phyloP scores from a whole-genome alignment of 2,329 filamentous ascomycete species.

The Colletotrichum siamense region DNA sequence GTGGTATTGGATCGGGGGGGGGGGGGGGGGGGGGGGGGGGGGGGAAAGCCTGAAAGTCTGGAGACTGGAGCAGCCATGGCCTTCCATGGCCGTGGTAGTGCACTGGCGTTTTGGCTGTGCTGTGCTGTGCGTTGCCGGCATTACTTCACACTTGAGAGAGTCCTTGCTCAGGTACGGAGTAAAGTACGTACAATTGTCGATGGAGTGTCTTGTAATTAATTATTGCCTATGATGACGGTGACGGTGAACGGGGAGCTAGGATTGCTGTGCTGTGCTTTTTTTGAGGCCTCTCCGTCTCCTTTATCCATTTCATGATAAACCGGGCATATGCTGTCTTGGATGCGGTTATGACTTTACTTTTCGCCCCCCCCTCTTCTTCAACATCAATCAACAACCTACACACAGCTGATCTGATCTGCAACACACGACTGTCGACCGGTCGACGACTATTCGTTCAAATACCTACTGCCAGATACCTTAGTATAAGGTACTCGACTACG shows the following conservation, averaged over 20 bases:
- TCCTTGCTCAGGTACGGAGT: not conserved
- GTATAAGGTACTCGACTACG: not conserved
- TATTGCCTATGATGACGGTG: not conserved
- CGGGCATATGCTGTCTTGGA: not conserved
- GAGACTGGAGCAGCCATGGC: not conserved
- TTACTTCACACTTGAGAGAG: not conserved
- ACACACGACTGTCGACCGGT: not conserved
- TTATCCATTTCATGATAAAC: not conserved
- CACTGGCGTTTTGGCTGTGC: conserved; percentile 8
- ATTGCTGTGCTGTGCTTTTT: not conserved
- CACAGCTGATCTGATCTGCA: not conserved
- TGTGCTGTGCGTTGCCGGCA: not conserved
- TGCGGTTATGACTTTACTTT: not conserved
- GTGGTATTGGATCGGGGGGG: conserved; percentile 10
- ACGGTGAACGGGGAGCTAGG: not conserved
- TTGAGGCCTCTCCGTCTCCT: not conserved
- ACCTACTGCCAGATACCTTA: not conserved
- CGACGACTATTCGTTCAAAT: not conserved
- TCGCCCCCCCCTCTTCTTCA: not conserved
- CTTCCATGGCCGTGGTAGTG: not conserved
- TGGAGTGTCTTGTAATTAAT: not conserved
- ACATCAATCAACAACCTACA: not conserved
- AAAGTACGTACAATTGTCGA: not conserved
- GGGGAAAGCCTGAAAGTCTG: not conserved
- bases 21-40: conserved; percentile 1